phyloP scores from a whole-genome alignment of 2,329 filamentous ascomycete genomes.

The Xylaria sp. region DNA sequence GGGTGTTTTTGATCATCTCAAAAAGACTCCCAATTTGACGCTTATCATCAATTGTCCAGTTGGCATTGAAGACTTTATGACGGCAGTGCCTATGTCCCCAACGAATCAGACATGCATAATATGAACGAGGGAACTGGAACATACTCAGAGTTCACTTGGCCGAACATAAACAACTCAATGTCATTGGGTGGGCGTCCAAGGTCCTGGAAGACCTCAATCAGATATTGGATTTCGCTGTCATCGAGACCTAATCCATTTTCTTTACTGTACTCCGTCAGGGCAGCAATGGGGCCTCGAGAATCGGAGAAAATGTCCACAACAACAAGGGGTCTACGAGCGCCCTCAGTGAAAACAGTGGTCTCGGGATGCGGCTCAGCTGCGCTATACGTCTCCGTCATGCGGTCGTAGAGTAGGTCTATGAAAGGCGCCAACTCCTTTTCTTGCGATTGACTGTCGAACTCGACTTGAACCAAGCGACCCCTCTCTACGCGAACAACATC shows the following conservation, averaged over 20 bases:
- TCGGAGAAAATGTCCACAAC: constrained; percentile 79
- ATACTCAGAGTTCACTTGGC: constrained; percentile 98
- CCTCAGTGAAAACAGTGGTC: constrained; percentile 79
- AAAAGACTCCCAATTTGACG: constrained; percentile 85
- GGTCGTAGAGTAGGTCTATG: constrained; percentile 83
- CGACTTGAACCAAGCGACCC: constrained; percentile 79
- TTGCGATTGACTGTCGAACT: constrained; percentile 64
- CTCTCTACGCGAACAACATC: constrained; percentile 78
- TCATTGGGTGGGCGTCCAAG: constrained; percentile 75
- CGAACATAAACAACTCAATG: constrained; percentile 99
- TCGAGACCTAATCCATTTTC: constrained; percentile 88
- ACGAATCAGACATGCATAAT: constrained; percentile 19
- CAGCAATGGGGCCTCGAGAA: constrained; percentile 72
- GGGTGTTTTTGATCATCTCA: constrained; percentile 95
- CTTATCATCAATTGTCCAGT: constrained; percentile 92
- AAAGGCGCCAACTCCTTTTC: constrained; percentile 62
- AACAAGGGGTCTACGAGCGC: constrained; percentile 69
- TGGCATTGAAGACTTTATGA: constrained; percentile 80
- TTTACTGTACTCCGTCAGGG: constrained; percentile 85
- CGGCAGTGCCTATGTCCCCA: constrained; percentile 40
- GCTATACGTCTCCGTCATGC: constrained; percentile 91
- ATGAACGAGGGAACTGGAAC: background rate
- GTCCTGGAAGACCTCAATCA: constrained; percentile 83
- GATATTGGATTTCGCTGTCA: constrained; percentile 88
- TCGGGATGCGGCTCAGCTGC: constrained; percentile 74